Evolutionary conservation across 176 grass and related monocot species (phyloP).

Genomic region (Hordeum marinum): DNA sequence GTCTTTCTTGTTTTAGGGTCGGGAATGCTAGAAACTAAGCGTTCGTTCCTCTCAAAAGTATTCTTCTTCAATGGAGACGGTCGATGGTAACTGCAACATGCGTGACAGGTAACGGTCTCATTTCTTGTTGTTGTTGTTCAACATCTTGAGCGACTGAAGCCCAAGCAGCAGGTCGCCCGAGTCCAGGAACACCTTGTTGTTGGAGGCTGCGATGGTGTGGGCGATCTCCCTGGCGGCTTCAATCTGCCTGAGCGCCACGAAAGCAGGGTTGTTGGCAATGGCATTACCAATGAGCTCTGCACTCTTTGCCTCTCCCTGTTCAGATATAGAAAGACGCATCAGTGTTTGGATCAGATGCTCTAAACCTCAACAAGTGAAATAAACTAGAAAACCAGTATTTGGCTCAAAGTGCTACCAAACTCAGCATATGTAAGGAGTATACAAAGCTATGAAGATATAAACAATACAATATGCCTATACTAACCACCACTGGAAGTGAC

Average conservation of each 20-base stretch:
- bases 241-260: slow-evolving; percentile 69
- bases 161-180: slow-evolving; percentile 74
- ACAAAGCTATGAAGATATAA: background rate
- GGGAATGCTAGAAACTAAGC: background rate
- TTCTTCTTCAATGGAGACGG: background rate
- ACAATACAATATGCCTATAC: background rate
- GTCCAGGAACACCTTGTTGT: slow-evolving; percentile 79
- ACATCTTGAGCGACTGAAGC: slow-evolving; percentile 50
- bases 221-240: slow-evolving; percentile 85
- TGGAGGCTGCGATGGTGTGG: slow-evolving; percentile 68
- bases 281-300: slow-evolving; percentile 85
- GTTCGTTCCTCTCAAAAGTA: background rate
- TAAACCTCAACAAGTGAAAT: background rate
- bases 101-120: background rate
- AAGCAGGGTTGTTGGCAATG: slow-evolving; percentile 80
- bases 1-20: background rate
- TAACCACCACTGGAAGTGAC: background rate
- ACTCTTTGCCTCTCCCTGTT: slow-evolving; percentile 92
- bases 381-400: background rate
- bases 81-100: background rate
- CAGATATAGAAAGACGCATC: background rate
- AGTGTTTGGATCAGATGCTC: background rate
- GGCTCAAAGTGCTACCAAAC: background rate
- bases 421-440: background rate
- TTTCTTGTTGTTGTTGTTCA: slow-evolving; percentile 47